phyloP scores from a whole-genome alignment of 2,329 filamentous ascomycete species.

The Lomentospora prolificans region DNA sequence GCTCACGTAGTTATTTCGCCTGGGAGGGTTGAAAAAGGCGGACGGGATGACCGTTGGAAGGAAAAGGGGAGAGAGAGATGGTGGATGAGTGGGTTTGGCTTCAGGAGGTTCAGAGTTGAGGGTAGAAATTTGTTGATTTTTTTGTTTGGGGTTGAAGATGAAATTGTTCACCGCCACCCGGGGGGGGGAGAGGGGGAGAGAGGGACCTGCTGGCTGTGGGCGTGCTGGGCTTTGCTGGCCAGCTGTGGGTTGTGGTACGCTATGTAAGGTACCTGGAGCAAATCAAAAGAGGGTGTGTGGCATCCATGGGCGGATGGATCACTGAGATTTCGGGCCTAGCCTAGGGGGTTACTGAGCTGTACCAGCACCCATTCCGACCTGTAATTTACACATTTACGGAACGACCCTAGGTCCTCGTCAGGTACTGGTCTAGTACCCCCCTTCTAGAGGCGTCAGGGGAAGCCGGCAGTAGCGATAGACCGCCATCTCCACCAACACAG shows the following conservation, averaged over 20 bases:
- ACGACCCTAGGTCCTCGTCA: neutral
- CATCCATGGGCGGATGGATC: neutral
- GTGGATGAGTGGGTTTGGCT: conserved; percentile 6
- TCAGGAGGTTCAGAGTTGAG: conserved; percentile 6
- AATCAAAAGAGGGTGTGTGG: conserved; percentile 1
- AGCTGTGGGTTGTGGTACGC: neutral
- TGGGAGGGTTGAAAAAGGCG: conserved; percentile 7
- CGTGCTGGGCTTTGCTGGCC: neutral
- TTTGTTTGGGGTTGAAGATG: conserved; percentile 8
- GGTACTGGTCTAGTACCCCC: neutral
- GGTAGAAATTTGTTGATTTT: conserved; percentile 10
- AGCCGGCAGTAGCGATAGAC: neutral
- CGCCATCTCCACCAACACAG: neutral
- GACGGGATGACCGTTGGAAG: conserved; percentile 3
- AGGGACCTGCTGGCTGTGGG: conserved; percentile 4
- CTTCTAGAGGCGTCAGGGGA: neutral
- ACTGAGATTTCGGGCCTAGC: conserved; percentile 1
- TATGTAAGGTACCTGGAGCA: conserved; percentile 2
- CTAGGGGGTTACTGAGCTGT: neutral
- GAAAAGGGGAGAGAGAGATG: neutral
- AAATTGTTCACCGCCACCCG: conserved; percentile 10
- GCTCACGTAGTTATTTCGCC: conserved; percentile 5
- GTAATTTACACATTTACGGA: neutral
- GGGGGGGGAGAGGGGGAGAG: conserved; percentile 13
- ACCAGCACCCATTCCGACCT: neutral